Conservation (phyloP, 192 early-diverging fungal species). For the Entomortierella chlamydospora region DNA sequence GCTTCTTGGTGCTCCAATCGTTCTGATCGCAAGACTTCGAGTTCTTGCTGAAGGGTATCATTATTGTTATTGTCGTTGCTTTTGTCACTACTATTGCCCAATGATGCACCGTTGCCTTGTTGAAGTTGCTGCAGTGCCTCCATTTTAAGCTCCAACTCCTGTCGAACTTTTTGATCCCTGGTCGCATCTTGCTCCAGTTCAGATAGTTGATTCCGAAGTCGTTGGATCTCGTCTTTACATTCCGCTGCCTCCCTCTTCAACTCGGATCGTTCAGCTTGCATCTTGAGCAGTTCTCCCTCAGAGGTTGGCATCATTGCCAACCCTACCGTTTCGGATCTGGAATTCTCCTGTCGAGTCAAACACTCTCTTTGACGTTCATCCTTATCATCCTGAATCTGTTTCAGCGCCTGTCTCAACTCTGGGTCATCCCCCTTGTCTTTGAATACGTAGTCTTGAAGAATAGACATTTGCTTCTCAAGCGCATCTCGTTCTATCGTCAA, state of each 20-base stretch:
- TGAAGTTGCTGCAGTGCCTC: conserved; percentile 8
- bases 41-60: conserved; percentile 3
- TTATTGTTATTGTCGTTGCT: not conserved
- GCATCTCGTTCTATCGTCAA: conserved; percentile 9
- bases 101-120: not conserved
- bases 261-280: not conserved
- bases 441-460: not conserved
- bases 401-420: not conserved
- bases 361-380: conserved; percentile 2
- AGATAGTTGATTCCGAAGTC: conserved; percentile 2
- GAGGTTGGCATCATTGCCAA: not conserved
- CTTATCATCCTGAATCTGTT: not conserved
- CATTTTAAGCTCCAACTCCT: conserved; percentile 20
- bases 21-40: not conserved
- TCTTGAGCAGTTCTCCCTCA: not conserved
- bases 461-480: conserved; percentile 14
- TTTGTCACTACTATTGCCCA: not conserved
- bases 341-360: not conserved
- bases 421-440: not conserved
- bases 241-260: conserved; percentile 12
- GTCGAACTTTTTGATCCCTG: conserved; percentile 3
- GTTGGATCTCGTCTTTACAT: conserved; percentile 19
- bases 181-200: conserved; percentile 7
- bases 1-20: not conserved
- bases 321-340: not conserved